Conservation (phyloP, 2,329 filamentous ascomycete genomes). For the Phialocephala sp. region DNA sequence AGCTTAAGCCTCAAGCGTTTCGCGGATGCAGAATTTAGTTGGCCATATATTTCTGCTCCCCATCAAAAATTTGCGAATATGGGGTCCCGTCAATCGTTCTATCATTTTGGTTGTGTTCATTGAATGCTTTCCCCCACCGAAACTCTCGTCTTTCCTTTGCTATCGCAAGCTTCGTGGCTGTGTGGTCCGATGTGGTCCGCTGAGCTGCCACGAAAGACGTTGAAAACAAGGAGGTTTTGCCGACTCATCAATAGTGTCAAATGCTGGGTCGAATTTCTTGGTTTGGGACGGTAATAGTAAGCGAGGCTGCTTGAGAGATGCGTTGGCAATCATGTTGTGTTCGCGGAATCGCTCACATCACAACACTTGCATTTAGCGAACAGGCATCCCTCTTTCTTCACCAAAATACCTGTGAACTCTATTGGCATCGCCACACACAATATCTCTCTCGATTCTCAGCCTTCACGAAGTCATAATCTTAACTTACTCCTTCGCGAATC, state of each 20-base stretch:
- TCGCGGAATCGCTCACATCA: not conserved
- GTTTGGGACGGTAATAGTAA: conserved; percentile 12
- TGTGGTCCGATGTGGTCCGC: not conserved
- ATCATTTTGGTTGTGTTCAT: not conserved
- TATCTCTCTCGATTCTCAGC: not conserved
- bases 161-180: not conserved
- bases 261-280: not conserved
- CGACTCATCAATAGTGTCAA: conserved; percentile 16
- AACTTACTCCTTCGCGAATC: not conserved
- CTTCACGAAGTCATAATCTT: not conserved
- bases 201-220: not conserved
- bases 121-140: not conserved
- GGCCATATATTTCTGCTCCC: not conserved
- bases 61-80: not conserved
- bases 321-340: conserved; percentile 14
- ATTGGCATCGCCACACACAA: not conserved
- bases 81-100: not conserved
- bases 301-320: conserved; percentile 14
- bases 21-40: not conserved
- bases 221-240: not conserved
- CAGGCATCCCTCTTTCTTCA: no score
- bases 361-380: not conserved
- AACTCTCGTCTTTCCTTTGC: not conserved
- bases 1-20: conserved; percentile 1
- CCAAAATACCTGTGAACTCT: not conserved